Evolutionary conservation across 108 stramenopile species (phyloP).

Genomic region (Cyclotella baltica): DNA sequence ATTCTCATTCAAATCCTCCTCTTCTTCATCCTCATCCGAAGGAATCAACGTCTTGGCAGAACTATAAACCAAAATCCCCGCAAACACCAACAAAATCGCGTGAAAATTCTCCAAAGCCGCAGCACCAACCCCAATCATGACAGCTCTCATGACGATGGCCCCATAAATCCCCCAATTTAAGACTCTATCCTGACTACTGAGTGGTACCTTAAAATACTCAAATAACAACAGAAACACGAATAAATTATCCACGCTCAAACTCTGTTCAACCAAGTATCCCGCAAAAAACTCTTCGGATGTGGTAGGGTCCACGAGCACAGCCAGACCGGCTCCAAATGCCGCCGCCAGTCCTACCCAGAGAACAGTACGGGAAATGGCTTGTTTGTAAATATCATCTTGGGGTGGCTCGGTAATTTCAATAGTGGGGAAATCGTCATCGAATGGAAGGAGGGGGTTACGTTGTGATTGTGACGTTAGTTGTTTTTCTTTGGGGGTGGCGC

Average conservation of each 20-base stretch:
- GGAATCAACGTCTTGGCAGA: constrained; percentile 76
- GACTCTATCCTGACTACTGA: constrained; percentile 72
- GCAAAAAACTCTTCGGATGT: constrained; percentile 85
- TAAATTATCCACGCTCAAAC: constrained; percentile 90
- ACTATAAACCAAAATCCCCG: constrained; percentile 84
- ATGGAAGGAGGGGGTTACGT: constrained; percentile 3
- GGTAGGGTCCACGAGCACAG: constrained; percentile 38
- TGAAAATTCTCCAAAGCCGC: constrained; percentile 89
- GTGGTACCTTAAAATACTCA: constrained; percentile 88
- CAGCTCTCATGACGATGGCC: constrained; percentile 91
- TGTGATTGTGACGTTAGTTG: neutral
- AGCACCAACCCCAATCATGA: constrained; percentile 94
- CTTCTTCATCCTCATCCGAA: constrained; percentile 85
- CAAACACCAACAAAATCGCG: constrained; percentile 87
- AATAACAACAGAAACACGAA: constrained; percentile 91
- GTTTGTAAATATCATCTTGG: constrained; percentile 54
- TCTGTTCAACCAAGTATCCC: constrained; percentile 90
- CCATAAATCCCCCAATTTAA: constrained; percentile 90
- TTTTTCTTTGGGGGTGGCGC: constrained; percentile 11
- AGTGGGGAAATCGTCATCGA: constrained; percentile 27
- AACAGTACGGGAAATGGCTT: constrained; percentile 75
- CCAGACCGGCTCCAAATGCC: constrained; percentile 65
- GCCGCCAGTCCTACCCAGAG: constrained; percentile 76
- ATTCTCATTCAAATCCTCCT: constrained; percentile 83
- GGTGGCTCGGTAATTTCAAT: constrained; percentile 36